Percentiles rank a stretch among this genome's conserved stretches.
These are phyloP conservation scores for Cicer pinnatifidum DNA, from an alignment of 306 rosid genomes.

Conservation along the genomic window DNA sequence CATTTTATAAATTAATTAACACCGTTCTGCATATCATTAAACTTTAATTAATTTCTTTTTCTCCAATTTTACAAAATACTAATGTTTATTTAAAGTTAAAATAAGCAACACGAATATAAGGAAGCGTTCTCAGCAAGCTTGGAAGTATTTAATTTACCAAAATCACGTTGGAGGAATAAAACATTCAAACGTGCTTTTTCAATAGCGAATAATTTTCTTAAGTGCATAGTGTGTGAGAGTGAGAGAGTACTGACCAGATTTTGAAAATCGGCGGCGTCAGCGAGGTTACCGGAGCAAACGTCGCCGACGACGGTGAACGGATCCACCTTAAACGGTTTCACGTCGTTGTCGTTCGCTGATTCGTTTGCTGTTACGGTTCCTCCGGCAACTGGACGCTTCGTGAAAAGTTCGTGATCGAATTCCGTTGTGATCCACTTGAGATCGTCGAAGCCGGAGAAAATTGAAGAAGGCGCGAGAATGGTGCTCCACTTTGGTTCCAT, in stretches of 20 bases:
- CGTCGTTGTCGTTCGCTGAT: slow-evolving; percentile 36
- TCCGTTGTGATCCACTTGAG: slow-evolving; percentile 58
- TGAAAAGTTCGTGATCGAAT: slow-evolving; percentile 49
- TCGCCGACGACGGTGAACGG: slow-evolving; percentile 47
- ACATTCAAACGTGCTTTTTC: slow-evolving; percentile 5
- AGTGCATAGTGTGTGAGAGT: slow-evolving; percentile 42
- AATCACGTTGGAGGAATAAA: slow-evolving; percentile 10
- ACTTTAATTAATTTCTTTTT: too few relatives aligned
- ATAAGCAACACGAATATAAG: not conserved
- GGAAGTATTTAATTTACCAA: not conserved
- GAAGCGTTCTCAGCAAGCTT: not conserved
- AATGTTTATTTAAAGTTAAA: too few relatives aligned
- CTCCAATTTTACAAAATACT: too few relatives aligned
- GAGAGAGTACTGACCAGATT: slow-evolving; percentile 61
- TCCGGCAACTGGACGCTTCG: slow-evolving; percentile 12
- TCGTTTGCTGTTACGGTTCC: slow-evolving; percentile 13
- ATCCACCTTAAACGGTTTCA: slow-evolving; percentile 49
- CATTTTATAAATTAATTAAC: too few relatives aligned
- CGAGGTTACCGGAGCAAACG: slow-evolving; percentile 41
- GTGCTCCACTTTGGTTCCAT: slow-evolving; percentile 51
- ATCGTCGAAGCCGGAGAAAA: slow-evolving; percentile 33
- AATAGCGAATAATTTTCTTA: slow-evolving; percentile 3
- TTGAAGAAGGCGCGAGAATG: slow-evolving; percentile 7
- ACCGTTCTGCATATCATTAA: too few relatives aligned
- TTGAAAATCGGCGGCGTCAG: slow-evolving; percentile 40